These are phyloP conservation scores for Sugiyamaella grinbergsii DNA, from an alignment of 1,139 yeast genomes.

Conservation along the genomic window DNA sequence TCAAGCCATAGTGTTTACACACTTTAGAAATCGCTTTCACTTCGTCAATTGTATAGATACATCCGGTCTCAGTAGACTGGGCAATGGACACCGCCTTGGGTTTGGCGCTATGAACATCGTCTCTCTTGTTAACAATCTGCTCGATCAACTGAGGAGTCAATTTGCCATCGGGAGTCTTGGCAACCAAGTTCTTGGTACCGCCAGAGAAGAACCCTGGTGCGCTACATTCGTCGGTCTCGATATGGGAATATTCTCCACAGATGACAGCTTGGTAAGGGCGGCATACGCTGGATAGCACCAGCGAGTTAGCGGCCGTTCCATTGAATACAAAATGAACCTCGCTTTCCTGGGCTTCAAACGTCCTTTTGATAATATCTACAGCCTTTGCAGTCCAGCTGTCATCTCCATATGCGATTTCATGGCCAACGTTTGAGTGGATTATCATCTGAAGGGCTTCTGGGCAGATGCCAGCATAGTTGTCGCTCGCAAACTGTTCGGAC, in stretches of 20 bases:
- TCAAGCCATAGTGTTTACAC: constrained; percentile 16
- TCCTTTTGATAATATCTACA: constrained; percentile 2
- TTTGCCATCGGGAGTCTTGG: constrained; percentile 18
- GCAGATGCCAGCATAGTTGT: constrained; percentile 21
- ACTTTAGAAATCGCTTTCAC: constrained; percentile 19
- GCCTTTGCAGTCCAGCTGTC: constrained; percentile 20
- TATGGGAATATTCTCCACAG: constrained; percentile 20
- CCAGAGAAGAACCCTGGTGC: constrained; percentile 23
- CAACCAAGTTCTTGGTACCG: constrained; percentile 15
- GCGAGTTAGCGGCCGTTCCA: constrained; percentile 22
- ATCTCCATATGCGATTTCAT: constrained; percentile 21
- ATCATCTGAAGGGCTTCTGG: constrained; percentile 19
- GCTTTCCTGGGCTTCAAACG: constrained; percentile 14
- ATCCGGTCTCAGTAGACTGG: constrained; percentile 20
- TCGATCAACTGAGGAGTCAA: constrained; percentile 17
- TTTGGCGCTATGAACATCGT: constrained; percentile 19
- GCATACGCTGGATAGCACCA: constrained; percentile 20
- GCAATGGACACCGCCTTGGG: constrained; percentile 22
- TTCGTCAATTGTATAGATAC: constrained; percentile 18
- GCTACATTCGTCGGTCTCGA: constrained; percentile 22
- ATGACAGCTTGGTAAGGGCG: constrained; percentile 19
- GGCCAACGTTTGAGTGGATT: constrained; percentile 16
- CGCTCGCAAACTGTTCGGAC: constrained; percentile 22
- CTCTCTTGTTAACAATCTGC: constrained; percentile 12
- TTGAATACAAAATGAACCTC: constrained; percentile 21